Base-by-base conservation (phyloP, 2,329 filamentous ascomycete genomes). In the Trichoderma cornu-damae region DNA sequence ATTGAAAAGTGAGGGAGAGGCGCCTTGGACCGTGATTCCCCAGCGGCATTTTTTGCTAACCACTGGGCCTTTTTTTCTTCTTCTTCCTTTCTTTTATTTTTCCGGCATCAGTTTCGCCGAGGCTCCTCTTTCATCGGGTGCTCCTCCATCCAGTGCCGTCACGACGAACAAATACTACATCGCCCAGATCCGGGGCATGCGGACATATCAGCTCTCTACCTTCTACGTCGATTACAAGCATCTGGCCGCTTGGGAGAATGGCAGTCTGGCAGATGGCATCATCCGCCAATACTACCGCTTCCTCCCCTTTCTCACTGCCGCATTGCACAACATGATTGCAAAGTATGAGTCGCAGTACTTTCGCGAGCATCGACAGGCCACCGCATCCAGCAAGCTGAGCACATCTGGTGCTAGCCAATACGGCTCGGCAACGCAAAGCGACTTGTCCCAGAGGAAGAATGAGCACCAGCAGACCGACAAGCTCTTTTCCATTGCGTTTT, bases 391-490 rank as follows among this genome's bases (percentile, higher is more conserved):
- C 60, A 86, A 84, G 54, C 79, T 86, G 61, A 84, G 88, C 1
- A 86, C 86, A 4, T 87, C 89, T 1, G 86, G 81, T 22, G 77
- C 78, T 26, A 87, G 83, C 66, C 82, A 83, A 58, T 75, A 80
- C 34, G 84, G 83, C 55, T 83, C 82, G 6, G 79, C 77, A 34
- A 85, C 78, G 66, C 82, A 86, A 66, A 80, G 82, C 14, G 87
- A 89, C 14, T 80, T 85, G 40, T 83, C 85, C 43, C 84, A 85
- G 65, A 88, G 90, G 73, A 95, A 89, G 28, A 85, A 87, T 56
- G 91, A 96, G 72, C 90, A 96, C 70, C 92, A 96, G 72, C 92
- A 96, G 75, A 96, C 94, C 0, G 94, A 99, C 75, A 96, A 96
- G 77, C 79, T 99, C 35, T 97, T 99, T 72, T 84, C 90, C 4